These are phyloP conservation scores for Talaromyces sp. DNA, from an alignment of 2,329 filamentous ascomycete species.

Conservation along the genomic window DNA sequence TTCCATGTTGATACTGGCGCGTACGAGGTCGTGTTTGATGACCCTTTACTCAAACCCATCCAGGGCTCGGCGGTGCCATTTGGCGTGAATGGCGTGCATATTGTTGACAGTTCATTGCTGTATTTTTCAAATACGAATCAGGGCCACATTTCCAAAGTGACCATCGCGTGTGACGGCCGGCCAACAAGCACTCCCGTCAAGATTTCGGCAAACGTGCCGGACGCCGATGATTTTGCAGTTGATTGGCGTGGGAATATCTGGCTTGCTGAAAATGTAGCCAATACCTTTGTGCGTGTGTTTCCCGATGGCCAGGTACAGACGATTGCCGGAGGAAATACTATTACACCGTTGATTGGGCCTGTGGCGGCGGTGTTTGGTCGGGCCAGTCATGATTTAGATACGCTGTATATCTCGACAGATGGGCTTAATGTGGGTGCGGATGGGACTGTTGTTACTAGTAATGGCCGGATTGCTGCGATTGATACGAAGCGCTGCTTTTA, in stretches of 20 bases:
- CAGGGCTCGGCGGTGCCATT: neutral
- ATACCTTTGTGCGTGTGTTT: neutral
- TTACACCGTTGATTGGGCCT: neutral
- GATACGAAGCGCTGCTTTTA: neutral
- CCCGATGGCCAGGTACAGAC: neutral
- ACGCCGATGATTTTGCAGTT: neutral
- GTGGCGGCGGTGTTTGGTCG: neutral
- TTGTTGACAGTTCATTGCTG: neutral
- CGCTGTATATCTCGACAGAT: neutral
- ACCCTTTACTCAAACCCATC: neutral
- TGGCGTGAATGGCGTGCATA: neutral
- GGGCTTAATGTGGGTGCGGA: neutral
- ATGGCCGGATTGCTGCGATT: neutral
- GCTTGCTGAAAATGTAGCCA: neutral
- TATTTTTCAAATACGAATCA: neutral
- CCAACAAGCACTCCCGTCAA: neutral
- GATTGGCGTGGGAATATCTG: neutral
- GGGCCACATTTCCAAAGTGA: neutral
- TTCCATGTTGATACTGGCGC: neutral
- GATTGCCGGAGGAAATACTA: neutral
- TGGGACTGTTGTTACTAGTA: neutral
- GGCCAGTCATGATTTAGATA: neutral
- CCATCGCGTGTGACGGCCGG: neutral
- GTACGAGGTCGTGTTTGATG: neutral
- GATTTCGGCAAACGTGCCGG: neutral